A percentile compares a stretch with the other conserved stretches of the same genome.
phyloP scores from a whole-genome alignment of 768 basidiomycete genomes.

The Pholiota molesta region DNA sequence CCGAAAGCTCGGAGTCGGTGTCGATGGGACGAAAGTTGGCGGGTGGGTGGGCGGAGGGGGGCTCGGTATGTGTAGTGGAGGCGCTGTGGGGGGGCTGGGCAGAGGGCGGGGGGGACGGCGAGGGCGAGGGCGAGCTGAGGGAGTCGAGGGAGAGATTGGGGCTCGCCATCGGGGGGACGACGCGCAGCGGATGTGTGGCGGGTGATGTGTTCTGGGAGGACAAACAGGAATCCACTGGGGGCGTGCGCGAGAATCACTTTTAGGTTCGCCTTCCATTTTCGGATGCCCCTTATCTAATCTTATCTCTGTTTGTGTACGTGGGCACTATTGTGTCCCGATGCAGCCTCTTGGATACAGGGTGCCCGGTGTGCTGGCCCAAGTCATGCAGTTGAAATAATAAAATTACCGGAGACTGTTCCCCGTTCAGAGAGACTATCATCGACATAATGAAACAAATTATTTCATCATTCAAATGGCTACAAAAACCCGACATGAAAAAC shows the following conservation, averaged over 20 bases:
- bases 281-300: slow-evolving; percentile 28
- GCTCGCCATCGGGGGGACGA: slow-evolving; percentile 51
- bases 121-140: slow-evolving; percentile 69
- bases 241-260: slow-evolving; percentile 45
- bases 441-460: no score
- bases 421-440: no score
- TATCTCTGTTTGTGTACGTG: slow-evolving; percentile 32
- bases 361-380: no score
- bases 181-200: slow-evolving; percentile 22
- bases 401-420: no score
- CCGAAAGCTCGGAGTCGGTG: slow-evolving; percentile 78
- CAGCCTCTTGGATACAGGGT: no score
- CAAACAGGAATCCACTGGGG: slow-evolving; percentile 31
- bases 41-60: slow-evolving; percentile 20
- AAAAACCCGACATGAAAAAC: no score
- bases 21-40: slow-evolving; percentile 39
- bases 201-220: slow-evolving; percentile 23
- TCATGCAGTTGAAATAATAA: no score
- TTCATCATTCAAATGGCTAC: no score
- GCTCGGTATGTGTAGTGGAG: slow-evolving; percentile 27
- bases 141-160: slow-evolving; percentile 67
- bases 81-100: slow-evolving; percentile 16
- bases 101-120: slow-evolving; percentile 44
- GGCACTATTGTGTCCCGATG: not conserved
- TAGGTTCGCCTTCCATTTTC: slow-evolving; percentile 28